Base-by-base conservation (phyloP, 495 filamentous ascomycete species). In the Hypoxylon lenormandii region DNA sequence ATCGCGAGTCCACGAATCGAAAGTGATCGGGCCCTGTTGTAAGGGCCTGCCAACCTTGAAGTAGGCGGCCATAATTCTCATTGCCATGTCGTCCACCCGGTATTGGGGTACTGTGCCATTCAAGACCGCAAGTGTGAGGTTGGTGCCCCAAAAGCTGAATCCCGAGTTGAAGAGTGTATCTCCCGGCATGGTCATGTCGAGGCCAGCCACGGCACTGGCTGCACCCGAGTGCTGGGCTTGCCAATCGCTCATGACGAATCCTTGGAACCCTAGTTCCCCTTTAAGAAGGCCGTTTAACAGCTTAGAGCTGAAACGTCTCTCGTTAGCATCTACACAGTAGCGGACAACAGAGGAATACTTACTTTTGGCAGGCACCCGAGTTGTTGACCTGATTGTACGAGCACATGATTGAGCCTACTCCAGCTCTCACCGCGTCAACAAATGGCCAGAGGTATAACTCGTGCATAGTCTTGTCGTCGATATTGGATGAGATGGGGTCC, bases 121-220 rank as follows among this genome's bases (percentile, higher is more conserved):
- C 59, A 97, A 80, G 7, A 97, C 90, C 5, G 90, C 90, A 50
- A 93, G 76, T 0, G 95, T 84, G 61, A 97, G 83, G 78, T 97
- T 97, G 22, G 89, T 79, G 12, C 94, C 94, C 90, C 90, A 98
- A 82, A 83, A 97, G 19, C 91, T 90, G 47, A 80, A 78, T 19
- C 88, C 91, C 21, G 84, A 87, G 72, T 90, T 84, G 76, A 97
- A 94, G 33, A 74, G 60, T 5, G 89, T 86, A 72, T 98, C 95
- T 63, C 95, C 94, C 38, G 95, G 94, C 94, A 97, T 97, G 8
- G 88, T 87, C 93, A 97, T 96, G 74, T 98, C 94, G 47, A 97
- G 78, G 55, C 95, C 95, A 48, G 95, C 95, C 22, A 93, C 80
- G 28, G 92, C 91, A 59, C 83, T 83, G 28, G 87, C 84, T 15